Percentiles rank a stretch among this genome's conserved stretches.
These are phyloP conservation scores for Castanopsis chinensis DNA, from an alignment of 306 rosid species.

Conservation along the genomic window DNA sequence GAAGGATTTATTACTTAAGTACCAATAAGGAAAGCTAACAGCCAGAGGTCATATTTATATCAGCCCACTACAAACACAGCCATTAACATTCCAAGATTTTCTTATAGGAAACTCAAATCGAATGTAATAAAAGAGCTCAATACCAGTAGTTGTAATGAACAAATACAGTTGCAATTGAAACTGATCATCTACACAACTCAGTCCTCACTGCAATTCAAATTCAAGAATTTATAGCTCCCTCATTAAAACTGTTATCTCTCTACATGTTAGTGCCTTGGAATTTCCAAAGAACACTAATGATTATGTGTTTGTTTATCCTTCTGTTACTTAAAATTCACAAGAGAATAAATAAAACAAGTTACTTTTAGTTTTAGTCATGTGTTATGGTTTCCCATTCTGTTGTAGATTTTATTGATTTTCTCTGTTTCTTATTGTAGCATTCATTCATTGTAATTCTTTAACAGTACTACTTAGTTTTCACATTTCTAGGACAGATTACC, in stretches of 20 bases:
- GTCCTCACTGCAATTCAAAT: background rate
- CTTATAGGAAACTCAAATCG: background rate
- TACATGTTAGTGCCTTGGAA: background rate
- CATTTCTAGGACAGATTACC: background rate
- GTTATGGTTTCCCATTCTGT: too few species aligned
- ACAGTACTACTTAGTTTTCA: too few species aligned
- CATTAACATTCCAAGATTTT: background rate
- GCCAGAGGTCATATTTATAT: conserved; percentile 1
- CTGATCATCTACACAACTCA: background rate
- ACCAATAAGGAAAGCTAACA: conserved; percentile 1
- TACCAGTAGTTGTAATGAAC: background rate
- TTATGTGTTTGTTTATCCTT: background rate
- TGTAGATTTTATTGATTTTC: too few species aligned
- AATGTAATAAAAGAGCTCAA: background rate
- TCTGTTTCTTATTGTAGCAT: too few species aligned
- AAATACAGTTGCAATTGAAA: background rate
- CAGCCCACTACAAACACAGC: background rate
- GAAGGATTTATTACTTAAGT: background rate
- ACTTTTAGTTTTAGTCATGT: background rate
- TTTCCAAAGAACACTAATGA: background rate
- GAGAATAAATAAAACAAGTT: background rate
- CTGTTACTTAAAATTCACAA: background rate
- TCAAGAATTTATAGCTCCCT: background rate
- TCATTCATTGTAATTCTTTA: too few species aligned
- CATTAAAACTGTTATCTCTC: background rate